Percentiles rank a stretch among this genome's conserved stretches.
Evolutionary conservation across 2,329 filamentous ascomycete genomes (phyloP).

Genomic region (Zalaria sp.): DNA sequence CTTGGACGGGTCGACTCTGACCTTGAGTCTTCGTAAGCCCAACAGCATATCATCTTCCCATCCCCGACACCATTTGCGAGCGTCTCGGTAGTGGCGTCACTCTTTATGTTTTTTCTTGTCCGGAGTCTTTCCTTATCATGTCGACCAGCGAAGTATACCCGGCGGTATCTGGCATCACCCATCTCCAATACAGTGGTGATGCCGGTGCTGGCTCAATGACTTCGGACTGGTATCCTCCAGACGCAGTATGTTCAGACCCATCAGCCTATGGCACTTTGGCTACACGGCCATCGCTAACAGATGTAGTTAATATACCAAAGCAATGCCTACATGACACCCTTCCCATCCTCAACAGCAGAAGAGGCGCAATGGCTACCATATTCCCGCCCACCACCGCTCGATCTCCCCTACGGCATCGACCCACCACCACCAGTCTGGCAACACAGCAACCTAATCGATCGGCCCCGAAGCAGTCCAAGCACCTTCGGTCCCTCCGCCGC

Average conservation of each 20-base stretch:
- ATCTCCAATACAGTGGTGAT: too few species aligned
- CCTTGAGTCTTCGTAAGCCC: too few species aligned
- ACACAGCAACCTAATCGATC: conserved; percentile 7
- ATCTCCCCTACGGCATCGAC: conserved; percentile 2
- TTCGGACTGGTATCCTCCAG: neutral
- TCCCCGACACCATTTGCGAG: too few species aligned
- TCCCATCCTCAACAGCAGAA: conserved; percentile 14
- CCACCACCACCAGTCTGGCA: conserved; percentile 1
- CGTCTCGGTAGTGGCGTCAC: neutral
- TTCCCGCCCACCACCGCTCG: neutral
- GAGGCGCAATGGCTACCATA: conserved; percentile 2
- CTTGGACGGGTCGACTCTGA: too few species aligned
- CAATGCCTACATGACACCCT: conserved; percentile 19
- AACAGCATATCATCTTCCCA: too few species aligned
- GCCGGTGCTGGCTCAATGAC: neutral
- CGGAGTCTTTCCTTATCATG: neutral
- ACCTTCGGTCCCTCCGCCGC: conserved; percentile 25
- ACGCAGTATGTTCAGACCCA: neutral
- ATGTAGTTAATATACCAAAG: conserved; percentile 1
- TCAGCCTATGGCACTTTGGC: too few species aligned
- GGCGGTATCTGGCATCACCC: too few species aligned
- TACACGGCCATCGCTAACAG: too few species aligned
- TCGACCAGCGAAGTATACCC: too few species aligned
- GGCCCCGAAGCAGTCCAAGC: conserved; percentile 29
- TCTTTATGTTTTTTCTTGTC: neutral